Evolutionary conservation across 176 grass and related monocot genomes (phyloP), one percentile per base, ranked within the genome.

Genomic region (Aegilops sharonensis): DNA sequence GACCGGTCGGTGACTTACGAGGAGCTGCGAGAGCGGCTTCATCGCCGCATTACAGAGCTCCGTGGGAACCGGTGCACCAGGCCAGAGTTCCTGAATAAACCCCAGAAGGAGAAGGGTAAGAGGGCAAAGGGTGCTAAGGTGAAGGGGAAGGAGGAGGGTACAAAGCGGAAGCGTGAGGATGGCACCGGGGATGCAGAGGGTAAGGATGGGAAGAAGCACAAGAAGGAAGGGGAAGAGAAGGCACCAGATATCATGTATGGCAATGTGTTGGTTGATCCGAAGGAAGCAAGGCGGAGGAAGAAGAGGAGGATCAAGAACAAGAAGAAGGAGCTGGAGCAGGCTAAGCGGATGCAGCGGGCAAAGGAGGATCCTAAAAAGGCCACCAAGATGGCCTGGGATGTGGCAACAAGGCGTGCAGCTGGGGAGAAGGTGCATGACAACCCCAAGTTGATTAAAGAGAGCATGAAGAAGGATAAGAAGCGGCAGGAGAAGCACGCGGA

Each of bases 391-490:
- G 93, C 97, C 1, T 99, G 97, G 97, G 95, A 98, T 87, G 45
- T 81, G 0, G 92, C 90, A 1, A 95, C 85, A 34, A 94, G 90
- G 54, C 88, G 91, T 14, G 90, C 94, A 25, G 90, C 97, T 18
- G 92, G 94, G 52, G 90, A 92, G 74, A 98, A 95, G 87, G 97
- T 98, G 52, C 97, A 99, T 21, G 97, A 99, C 64, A 91, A 99
- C 57, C 87, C 92, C 0, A 99, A 91, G 86, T 78, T 96, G 81
- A 87, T 99, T 72, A 96, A 89, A 74, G 83, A 91, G 76, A 96
- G 97, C 76, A 86, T 96, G 36, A 99, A 96, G 84, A 99, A 84
- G 75, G 94, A 91, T 56, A 88, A 95, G 78, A 95, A 94, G 85
- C 82, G 84, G 52, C 85, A 91, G 59, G 48, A 91, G 79, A 96